Conservation (phyloP, 176 grass and related monocot species). For the Ensete ventricosum region DNA sequence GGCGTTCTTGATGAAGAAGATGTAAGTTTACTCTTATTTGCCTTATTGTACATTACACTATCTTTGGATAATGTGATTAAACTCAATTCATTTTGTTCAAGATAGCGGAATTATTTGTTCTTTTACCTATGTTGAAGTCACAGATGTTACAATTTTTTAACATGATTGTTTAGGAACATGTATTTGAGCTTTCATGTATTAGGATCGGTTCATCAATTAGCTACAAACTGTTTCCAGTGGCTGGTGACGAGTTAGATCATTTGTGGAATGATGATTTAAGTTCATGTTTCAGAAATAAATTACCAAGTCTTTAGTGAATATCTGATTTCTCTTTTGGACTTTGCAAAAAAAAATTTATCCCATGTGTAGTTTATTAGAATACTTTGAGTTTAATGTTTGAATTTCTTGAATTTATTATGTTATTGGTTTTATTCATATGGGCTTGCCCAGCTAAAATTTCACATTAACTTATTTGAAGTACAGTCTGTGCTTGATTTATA, state of each 20-base stretch:
- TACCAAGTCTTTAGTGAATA: neutral
- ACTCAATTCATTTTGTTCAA: too few relatives aligned
- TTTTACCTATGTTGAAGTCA: too few relatives aligned
- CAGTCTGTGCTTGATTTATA: neutral
- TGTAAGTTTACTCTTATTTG: conserved; percentile 39
- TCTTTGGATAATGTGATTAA: too few relatives aligned
- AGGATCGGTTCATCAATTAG: too few relatives aligned
- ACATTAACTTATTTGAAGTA: neutral
- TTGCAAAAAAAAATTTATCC: neutral
- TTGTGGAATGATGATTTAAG: too few relatives aligned
- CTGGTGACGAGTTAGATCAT: too few relatives aligned
- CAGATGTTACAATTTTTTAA: too few relatives aligned
- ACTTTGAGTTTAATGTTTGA: neutral
- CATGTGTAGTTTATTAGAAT: neutral
- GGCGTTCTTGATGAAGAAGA: conserved; percentile 87
- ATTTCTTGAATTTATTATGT: neutral
- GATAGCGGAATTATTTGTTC: too few relatives aligned
- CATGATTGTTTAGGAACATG: too few relatives aligned
- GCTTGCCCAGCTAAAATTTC: neutral
- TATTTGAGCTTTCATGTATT: too few relatives aligned
- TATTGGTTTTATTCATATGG: neutral
- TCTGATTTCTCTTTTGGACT: neutral
- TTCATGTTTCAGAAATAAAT: too few relatives aligned
- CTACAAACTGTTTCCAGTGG: too few relatives aligned
- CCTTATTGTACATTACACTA: neutral